Evolutionary conservation across 257 asterid genomes (phyloP).

Genomic region (Solanum chiquidenum): DNA sequence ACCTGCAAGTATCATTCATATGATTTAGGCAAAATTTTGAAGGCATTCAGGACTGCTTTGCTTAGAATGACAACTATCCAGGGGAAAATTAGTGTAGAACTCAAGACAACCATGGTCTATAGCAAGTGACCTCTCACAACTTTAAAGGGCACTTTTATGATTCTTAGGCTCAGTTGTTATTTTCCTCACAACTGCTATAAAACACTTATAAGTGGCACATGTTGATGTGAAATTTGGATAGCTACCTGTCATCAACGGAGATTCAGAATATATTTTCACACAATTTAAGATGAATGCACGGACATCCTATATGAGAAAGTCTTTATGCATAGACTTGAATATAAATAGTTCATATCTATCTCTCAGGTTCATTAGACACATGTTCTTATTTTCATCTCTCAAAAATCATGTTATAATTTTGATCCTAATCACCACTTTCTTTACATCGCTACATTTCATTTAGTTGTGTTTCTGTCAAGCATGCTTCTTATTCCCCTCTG

Average conservation of each 20-base stretch:
- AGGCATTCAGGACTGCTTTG: background rate
- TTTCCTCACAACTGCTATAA: background rate
- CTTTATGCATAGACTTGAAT: background rate
- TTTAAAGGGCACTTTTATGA: background rate
- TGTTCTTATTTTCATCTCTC: background rate
- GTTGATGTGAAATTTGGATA: background rate
- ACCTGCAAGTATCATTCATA: constrained; percentile 28
- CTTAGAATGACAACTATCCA: background rate
- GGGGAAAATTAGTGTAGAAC: background rate
- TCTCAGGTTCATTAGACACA: background rate
- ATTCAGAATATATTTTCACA: background rate
- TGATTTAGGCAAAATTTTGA: background rate
- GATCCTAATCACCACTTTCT: background rate
- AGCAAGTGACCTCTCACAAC: background rate
- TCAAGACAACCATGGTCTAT: background rate
- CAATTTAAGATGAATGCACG: background rate
- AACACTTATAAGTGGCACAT: background rate
- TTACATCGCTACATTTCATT: background rate
- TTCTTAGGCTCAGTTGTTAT: background rate
- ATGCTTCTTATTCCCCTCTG: background rate
- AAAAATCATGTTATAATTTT: background rate
- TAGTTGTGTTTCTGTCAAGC: background rate
- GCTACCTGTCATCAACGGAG: background rate
- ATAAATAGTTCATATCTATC: background rate
- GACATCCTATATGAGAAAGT: background rate